Conservation (phyloP, 306 rosid genomes). For the Sicyos edulis region DNA sequence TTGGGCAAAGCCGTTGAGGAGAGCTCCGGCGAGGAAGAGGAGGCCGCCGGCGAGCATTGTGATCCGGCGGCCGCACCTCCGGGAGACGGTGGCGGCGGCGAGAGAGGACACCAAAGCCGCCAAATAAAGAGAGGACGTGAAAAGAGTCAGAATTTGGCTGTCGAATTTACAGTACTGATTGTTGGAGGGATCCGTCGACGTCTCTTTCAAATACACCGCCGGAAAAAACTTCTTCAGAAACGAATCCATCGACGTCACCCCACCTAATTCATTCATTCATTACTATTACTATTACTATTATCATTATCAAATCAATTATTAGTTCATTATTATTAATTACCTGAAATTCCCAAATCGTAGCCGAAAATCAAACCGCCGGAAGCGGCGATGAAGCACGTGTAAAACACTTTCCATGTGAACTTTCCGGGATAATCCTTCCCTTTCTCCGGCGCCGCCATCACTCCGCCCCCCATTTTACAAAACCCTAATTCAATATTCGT, state of each 20-base stretch:
- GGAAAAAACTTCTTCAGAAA: slow-evolving; percentile 54
- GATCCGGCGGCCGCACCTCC: slow-evolving; percentile 42
- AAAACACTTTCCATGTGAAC: slow-evolving; percentile 45
- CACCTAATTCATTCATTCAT: slow-evolving; percentile 33
- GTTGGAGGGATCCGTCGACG: slow-evolving; percentile 27
- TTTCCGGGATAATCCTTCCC: slow-evolving; percentile 41
- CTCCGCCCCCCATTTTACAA: slow-evolving; percentile 28
- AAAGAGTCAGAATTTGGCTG: slow-evolving; percentile 51
- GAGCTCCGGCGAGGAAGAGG: slow-evolving; percentile 50
- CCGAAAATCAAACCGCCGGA: slow-evolving; percentile 73
- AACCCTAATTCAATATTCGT: not conserved
- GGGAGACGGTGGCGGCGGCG: slow-evolving; percentile 36
- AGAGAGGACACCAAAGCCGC: slow-evolving; percentile 64
- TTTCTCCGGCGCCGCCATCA: not conserved
- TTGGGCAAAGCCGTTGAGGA: slow-evolving; percentile 47
- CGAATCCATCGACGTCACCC: slow-evolving; percentile 77
- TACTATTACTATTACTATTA: too few relatives aligned
- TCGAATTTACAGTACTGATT: slow-evolving; percentile 65
- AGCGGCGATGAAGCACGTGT: slow-evolving; percentile 54
- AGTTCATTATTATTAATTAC: slow-evolving; percentile 18
- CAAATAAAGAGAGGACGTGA: slow-evolving; percentile 69
- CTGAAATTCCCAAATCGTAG: slow-evolving; percentile 80
- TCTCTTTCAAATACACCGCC: slow-evolving; percentile 39
- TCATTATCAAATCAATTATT: too few relatives aligned
- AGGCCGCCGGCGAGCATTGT: slow-evolving; percentile 57